Percentiles rank a stretch among this genome's conserved stretches.
Evolutionary conservation across 495 filamentous ascomycete genomes (phyloP).

Genomic region (Filosporella fistucella): DNA sequence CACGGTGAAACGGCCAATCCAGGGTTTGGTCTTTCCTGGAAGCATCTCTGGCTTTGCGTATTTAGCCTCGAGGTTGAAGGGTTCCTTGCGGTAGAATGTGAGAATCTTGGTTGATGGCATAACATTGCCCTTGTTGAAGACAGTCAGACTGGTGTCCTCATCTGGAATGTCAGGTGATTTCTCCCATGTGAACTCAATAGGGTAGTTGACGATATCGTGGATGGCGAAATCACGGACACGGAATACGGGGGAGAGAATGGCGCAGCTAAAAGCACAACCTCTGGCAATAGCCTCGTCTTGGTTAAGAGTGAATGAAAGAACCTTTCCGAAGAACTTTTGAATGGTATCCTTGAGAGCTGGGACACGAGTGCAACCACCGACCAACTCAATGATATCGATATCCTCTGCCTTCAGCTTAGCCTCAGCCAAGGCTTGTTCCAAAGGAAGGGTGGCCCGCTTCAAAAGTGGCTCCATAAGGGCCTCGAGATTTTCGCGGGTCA

Average conservation of each 20-base stretch:
- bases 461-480: constrained; percentile 82
- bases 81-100: constrained; percentile 97
- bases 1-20: constrained; percentile 94
- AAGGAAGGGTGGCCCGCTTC: constrained; percentile 61
- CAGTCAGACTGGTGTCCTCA: constrained; percentile 94
- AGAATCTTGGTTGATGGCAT: constrained; percentile 99
- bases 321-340: constrained; percentile 85
- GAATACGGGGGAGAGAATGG: constrained; percentile 96
- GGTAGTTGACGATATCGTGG: constrained; percentile 96
- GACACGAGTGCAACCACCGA: constrained; percentile 93
- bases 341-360: constrained; percentile 89
- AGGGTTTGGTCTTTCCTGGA: constrained; percentile 88
- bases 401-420: constrained; percentile 86
- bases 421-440: constrained; percentile 89
- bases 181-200: constrained; percentile 99
- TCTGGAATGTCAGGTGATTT: constrained; percentile 98
- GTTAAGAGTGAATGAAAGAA: constrained; percentile 93
- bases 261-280: constrained; percentile 96
- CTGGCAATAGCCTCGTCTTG: constrained; percentile 96
- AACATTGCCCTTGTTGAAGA: constrained; percentile 96
- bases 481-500: constrained; percentile 94
- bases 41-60: constrained; percentile 83
- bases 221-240: constrained; percentile 96
- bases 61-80: constrained; percentile 93
- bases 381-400: constrained; percentile 90